phyloP scores from a whole-genome alignment of 495 filamentous ascomycete species.

The Ramalina peruviana region DNA sequence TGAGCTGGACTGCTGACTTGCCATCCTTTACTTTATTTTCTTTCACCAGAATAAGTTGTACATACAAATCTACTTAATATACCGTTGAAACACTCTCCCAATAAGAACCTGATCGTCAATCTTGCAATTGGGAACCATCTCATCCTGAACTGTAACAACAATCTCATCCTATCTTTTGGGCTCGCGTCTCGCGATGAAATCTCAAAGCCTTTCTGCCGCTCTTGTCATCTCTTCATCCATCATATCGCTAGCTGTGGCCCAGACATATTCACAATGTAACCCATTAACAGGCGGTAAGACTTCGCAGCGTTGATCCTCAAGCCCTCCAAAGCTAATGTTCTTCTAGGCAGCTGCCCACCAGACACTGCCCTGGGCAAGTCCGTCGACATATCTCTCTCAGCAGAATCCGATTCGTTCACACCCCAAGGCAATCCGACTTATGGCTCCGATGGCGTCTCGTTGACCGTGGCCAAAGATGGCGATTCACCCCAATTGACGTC shows the following conservation, averaged over 20 bases:
- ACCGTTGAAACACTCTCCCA: neutral
- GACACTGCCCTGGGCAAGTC: slow-evolving; percentile 72
- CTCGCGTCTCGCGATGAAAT: slow-evolving; percentile 9
- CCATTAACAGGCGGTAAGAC: slow-evolving; percentile 52
- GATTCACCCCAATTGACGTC: slow-evolving; percentile 73
- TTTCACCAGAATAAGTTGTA: neutral
- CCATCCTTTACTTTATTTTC: neutral
- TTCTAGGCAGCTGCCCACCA: slow-evolving; percentile 46
- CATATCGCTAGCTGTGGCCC: slow-evolving; percentile 38
- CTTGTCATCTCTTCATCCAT: slow-evolving; percentile 1
- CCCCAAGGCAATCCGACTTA: slow-evolving; percentile 52
- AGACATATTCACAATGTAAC: slow-evolving; percentile 67
- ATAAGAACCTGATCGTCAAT: neutral
- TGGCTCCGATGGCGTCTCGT: slow-evolving; percentile 60
- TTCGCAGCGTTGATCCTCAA: neutral
- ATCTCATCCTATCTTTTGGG: slow-evolving; percentile 11
- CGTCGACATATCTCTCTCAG: slow-evolving; percentile 70
- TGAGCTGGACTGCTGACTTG: neutral
- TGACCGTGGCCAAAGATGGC: slow-evolving; percentile 70
- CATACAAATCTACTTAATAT: neutral
- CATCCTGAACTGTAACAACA: slow-evolving; percentile 11
- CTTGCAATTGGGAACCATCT: neutral
- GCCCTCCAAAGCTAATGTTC: slow-evolving; percentile 1
- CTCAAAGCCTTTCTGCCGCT: slow-evolving; percentile 1
- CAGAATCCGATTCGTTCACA: slow-evolving; percentile 54